These are phyloP conservation scores for Pezicula carpinea DNA, from an alignment of 2,329 filamentous ascomycete genomes.

Conservation along the genomic window DNA sequence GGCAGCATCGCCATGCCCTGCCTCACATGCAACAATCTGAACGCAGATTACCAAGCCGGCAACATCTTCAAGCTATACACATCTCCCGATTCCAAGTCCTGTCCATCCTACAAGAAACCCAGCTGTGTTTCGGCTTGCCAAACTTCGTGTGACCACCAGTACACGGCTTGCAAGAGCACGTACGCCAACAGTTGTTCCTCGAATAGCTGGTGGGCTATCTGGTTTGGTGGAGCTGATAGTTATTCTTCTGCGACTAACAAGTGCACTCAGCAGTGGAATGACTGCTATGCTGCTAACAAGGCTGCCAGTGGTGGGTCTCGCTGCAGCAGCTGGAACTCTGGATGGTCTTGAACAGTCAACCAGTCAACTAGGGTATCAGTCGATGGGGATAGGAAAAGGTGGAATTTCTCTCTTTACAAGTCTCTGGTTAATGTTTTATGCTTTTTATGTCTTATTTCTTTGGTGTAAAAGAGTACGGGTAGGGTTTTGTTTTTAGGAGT, in stretches of 20 bases:
- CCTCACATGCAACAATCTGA: slow-evolving; percentile 50
- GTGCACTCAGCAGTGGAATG: slow-evolving; percentile 45
- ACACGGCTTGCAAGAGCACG: slow-evolving; percentile 40
- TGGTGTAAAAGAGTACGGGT: too few species aligned
- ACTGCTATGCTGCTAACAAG: slow-evolving; percentile 42
- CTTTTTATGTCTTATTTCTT: too few species aligned
- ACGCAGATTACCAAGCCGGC: slow-evolving; percentile 32
- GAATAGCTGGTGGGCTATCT: slow-evolving; percentile 11
- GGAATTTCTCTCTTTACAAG: too few species aligned
- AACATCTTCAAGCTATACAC: slow-evolving; percentile 51
- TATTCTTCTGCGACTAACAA: slow-evolving; percentile 32
- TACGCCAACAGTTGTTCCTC: slow-evolving; percentile 46
- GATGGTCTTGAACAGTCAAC: slow-evolving; percentile 13
- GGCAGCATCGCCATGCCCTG: slow-evolving; percentile 48
- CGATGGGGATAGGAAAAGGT: not conserved
- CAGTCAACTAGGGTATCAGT: not conserved
- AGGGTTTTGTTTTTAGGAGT: too few species aligned
- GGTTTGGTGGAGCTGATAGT: slow-evolving; percentile 16
- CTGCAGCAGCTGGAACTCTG: slow-evolving; percentile 33
- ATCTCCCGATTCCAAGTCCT: slow-evolving; percentile 36
- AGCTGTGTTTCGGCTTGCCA: slow-evolving; percentile 38
- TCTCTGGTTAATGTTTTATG: too few species aligned
- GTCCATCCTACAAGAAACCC: slow-evolving; percentile 38
- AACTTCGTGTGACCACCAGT: slow-evolving; percentile 50
- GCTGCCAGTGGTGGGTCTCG: slow-evolving; percentile 32